These are phyloP conservation scores for Cyberlindnera meyerae DNA, from an alignment of 805 yeast species.

Conservation along the genomic window DNA sequence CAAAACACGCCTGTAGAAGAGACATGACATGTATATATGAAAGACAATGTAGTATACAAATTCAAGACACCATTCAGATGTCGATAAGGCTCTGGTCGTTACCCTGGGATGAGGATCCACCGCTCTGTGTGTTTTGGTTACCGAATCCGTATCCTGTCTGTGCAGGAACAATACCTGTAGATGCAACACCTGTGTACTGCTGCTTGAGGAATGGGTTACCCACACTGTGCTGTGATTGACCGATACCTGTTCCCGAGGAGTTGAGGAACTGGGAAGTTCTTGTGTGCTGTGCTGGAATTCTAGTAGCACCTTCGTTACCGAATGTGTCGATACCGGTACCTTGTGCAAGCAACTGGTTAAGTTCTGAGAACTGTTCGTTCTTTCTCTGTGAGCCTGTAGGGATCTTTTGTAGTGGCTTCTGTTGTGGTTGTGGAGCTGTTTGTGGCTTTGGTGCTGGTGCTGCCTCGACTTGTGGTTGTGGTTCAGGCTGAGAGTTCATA, in stretches of 20 bases:
- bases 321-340: slow-evolving; percentile 94
- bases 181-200: slow-evolving; percentile 71
- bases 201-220: slow-evolving; percentile 45
- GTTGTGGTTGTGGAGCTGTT: slow-evolving; percentile 24
- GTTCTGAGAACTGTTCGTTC: slow-evolving; percentile 58
- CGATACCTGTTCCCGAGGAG: slow-evolving; percentile 78
- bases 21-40: too few relatives aligned
- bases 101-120: slow-evolving; percentile 11
- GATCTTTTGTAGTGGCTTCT: slow-evolving; percentile 35
- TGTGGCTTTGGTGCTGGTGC: slow-evolving; percentile 17
- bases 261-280: slow-evolving; percentile 74
- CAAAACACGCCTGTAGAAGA: background rate
- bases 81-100: slow-evolving; percentile 27
- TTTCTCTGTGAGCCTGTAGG: slow-evolving; percentile 52
- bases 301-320: slow-evolving; percentile 77
- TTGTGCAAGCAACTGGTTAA: slow-evolving; percentile 71
- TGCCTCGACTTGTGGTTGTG: slow-evolving; percentile 47
- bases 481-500: slow-evolving; percentile 19
- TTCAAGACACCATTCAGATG: slow-evolving; percentile 12
- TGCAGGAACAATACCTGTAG: slow-evolving; percentile 66
- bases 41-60: background rate
- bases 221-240: slow-evolving; percentile 25
- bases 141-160: slow-evolving; percentile 96
- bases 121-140: slow-evolving; percentile 45
- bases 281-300: slow-evolving; percentile 93